Evolutionary conservation across 192 early-diverging fungal genomes (phyloP), one percentile per base, ranked within the genome.

Genomic region (Backusella psychrophila): DNA sequence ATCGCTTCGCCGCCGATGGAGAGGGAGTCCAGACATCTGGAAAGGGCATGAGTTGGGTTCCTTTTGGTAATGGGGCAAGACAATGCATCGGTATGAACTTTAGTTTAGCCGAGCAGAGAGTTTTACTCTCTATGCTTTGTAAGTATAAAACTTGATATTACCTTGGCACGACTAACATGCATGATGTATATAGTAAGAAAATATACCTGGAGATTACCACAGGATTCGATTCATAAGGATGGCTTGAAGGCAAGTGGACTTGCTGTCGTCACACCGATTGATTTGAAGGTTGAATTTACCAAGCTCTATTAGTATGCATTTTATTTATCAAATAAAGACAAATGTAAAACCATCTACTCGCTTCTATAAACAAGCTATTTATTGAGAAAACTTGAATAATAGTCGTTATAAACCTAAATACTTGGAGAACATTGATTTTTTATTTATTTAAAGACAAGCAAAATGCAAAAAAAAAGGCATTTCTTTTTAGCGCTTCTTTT

Each of bases 1-100:
- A 85, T 31, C 85, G 88, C 15, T 89, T 89, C 77, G 81, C 75
- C 15, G 0, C 66, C 5, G 67, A 67, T n/a, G 78, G 31, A 56
- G 78, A 79, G 9, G 9, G 26, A 49, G 73, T 75, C 21, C 42
- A 56, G 23, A 14, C 63, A 39, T 4, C 49, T 4, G 31, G 42
- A 29, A 56, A 8, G 3, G 44, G 66, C 3, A 19, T 74, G 34
- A 33, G 81, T 4, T 91, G 82, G 74, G 65, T 90, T 26, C 83
- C 91, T 23, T 93, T 93, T 73, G 85, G 89, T 69, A 80, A 83
- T 17, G 91, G 91, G 4, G 70, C 80, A 15, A 83, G 87, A 39
- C 83, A 88, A 81, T 91, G 88, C 73, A 82, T 91, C 19, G 91
- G 88, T 49, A 88, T 87, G 87, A 88, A 88, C 72, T 92, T 91